Evolutionary conservation across 2,329 filamentous ascomycete genomes (phyloP), one percentile per base, ranked within the genome.

Genomic region (Paraphaeosphaeria minitans): DNA sequence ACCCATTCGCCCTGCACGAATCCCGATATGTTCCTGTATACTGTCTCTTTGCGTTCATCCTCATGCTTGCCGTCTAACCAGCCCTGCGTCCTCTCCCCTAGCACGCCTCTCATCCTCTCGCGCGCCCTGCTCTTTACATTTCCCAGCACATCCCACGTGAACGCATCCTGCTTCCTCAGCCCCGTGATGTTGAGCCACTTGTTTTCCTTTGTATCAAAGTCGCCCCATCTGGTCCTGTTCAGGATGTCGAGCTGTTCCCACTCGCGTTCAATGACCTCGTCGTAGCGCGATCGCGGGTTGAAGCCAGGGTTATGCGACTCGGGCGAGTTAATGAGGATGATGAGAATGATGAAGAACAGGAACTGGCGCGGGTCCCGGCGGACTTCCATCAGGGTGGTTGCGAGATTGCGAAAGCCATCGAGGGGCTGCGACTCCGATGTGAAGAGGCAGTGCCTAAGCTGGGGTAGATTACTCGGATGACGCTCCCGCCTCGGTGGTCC

Each of bases 1-100:
- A 87, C 81, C 90, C 92, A 96, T 57, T 87, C 82, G n/a, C 92
- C 92, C 49, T 87, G 84, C 39, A 96, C 82, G 33, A 87, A 87
- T 4, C 92, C 91, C 1, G 91, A 93, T 6, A 90, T 84, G 72
- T 96, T 94, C 70, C 85, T 85, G 83, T 93, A 96, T n/a, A 89
- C 80, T 55, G 89, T 77, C 7, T 80, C 75, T 52, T 69, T 62
- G 12, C 59, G 54, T 2, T 63, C 67, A 14, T 79, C 78, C 37
- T 80, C 73, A 2, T 55, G 47, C 1, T 78, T 75, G 2, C 78
- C 73, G 27, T 75, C 64, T 21, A 71, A 65, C 13, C 74, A 61
- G 19, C 64, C 66, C 24, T 66, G 68, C 55, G 67, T 64, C 35
- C 51, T 55, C 27, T 77, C 73, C 21, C 79, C 78, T 24, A 82